Percentiles rank a stretch among this genome's conserved stretches.
phyloP scores from a whole-genome alignment of 2,329 filamentous ascomycete genomes.

The Colletotrichum lini region DNA sequence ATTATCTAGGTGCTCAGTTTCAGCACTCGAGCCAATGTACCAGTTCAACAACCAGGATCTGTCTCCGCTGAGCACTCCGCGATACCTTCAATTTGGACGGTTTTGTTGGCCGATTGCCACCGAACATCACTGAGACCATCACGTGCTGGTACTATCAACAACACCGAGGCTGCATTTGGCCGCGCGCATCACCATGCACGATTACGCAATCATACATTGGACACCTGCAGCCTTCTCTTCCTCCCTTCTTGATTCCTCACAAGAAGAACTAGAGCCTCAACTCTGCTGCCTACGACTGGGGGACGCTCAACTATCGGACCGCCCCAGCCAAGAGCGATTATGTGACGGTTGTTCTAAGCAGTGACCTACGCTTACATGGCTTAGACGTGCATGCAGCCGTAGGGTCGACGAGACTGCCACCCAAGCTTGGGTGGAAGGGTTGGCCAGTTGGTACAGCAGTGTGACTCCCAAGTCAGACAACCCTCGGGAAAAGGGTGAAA shows the following conservation, averaged over 20 bases:
- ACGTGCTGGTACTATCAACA: not conserved
- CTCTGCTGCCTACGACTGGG: slow-evolving; percentile 5
- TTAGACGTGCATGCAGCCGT: not conserved
- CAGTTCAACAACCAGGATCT: not conserved
- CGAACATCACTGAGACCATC: not conserved
- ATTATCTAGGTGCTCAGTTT: not conserved
- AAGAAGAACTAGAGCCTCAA: not conserved
- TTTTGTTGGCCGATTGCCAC: not conserved
- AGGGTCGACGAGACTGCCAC: slow-evolving; percentile 1
- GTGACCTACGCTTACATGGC: not conserved
- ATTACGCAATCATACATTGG: slow-evolving; percentile 11
- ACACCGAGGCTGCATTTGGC: not conserved
- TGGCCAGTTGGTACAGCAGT: not conserved
- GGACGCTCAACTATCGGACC: not conserved
- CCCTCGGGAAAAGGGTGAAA: not conserved
- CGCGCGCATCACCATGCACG: not conserved
- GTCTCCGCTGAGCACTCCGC: not conserved
- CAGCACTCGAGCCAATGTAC: not conserved
- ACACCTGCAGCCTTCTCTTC: not conserved
- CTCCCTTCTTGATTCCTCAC: not conserved
- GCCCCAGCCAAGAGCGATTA: too few relatives aligned
- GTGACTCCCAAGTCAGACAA: slow-evolving; percentile 5
- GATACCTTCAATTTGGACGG: not conserved
- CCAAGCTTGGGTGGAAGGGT: not conserved
- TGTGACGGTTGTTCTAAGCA: not conserved